Evolutionary conservation across 2,329 filamentous ascomycete species (phyloP).

Genomic region (Fusarium buxicola): DNA sequence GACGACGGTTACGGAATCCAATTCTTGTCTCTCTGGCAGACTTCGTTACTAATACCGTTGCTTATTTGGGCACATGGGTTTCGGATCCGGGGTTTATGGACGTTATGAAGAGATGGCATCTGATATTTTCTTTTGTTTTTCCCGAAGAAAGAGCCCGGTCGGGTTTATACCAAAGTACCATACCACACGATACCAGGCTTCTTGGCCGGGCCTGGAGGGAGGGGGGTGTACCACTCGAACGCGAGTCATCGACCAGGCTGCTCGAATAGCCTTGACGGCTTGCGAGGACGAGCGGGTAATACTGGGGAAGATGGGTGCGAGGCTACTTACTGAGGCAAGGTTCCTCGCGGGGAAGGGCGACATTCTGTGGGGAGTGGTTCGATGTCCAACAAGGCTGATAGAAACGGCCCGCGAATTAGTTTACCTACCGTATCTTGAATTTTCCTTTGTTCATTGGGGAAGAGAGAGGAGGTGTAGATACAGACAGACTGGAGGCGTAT

Average conservation of each 20-base stretch:
- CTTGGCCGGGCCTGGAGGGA: constrained; percentile 26
- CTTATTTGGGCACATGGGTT: constrained; percentile 44
- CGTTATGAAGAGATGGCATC: constrained; percentile 48
- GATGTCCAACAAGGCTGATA: constrained; percentile 47
- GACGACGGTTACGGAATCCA: constrained; percentile 47
- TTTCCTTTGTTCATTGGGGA: constrained; percentile 46
- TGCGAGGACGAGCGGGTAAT: constrained; percentile 44
- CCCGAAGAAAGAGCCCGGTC: constrained; percentile 24
- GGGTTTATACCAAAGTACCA: constrained; percentile 19
- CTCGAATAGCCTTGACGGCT: constrained; percentile 32
- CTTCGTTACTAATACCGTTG: constrained; percentile 40
- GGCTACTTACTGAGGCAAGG: constrained; percentile 41
- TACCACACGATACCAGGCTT: constrained; percentile 9
- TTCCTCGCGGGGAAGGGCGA: constrained; percentile 37
- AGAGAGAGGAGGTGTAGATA: constrained; percentile 37
- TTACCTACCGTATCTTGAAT: constrained; percentile 30
- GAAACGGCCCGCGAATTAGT: constrained; percentile 40
- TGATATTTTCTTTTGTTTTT: constrained; percentile 35
- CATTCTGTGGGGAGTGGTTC: constrained; percentile 46
- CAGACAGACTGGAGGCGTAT: constrained; percentile 39
- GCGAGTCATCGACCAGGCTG: constrained; percentile 39
- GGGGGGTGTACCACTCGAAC: constrained; percentile 38
- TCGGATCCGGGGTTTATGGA: constrained; percentile 45
- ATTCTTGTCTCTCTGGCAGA: constrained; percentile 43
- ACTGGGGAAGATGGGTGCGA: constrained; percentile 46